A percentile compares a stretch with the other conserved stretches of the same genome.
Conservation (phyloP, 73 alveolate genomes). For the Diophrys sp. region DNA sequence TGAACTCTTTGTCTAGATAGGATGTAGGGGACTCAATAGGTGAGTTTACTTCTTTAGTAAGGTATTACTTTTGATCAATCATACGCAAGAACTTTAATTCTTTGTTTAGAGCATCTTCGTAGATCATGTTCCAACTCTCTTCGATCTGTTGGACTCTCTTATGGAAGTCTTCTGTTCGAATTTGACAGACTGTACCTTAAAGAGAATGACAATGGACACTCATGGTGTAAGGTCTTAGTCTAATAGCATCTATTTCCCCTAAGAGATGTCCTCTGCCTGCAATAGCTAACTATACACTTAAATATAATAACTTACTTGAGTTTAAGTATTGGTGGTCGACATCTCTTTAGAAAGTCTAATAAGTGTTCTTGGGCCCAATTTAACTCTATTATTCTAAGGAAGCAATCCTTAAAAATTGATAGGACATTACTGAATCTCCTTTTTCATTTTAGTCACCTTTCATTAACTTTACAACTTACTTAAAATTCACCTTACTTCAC, state of each 20-base stretch:
- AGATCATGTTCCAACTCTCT: slow-evolving; percentile 28
- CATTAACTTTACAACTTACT: too few species aligned
- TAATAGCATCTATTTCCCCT: slow-evolving; percentile 38
- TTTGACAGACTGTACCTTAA: slow-evolving; percentile 3
- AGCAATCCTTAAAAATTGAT: too few species aligned
- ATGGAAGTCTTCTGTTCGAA: slow-evolving; percentile 20
- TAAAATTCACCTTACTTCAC: slow-evolving; percentile 13
- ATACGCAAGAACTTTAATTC: background rate
- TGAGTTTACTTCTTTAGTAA: too few species aligned
- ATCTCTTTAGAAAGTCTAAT: too few species aligned
- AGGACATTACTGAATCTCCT: too few species aligned
- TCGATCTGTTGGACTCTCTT: slow-evolving; percentile 26
- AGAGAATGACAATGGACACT: slow-evolving; percentile 13
- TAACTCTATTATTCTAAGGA: too few species aligned
- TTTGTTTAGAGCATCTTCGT: background rate
- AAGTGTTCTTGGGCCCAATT: too few species aligned
- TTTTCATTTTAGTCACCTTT: slow-evolving; percentile 17
- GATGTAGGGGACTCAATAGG: too few species aligned
- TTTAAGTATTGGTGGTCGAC: too few species aligned
- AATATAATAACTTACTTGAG: too few species aligned
- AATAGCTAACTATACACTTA: background rate
- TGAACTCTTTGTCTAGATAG: too few species aligned
- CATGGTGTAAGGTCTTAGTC: slow-evolving; percentile 11
- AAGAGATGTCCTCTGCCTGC: slow-evolving; percentile 38
- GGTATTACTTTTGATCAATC: background rate